Base-by-base conservation (phyloP, 2,329 filamentous ascomycete genomes). In the Trichophyton equinum region DNA sequence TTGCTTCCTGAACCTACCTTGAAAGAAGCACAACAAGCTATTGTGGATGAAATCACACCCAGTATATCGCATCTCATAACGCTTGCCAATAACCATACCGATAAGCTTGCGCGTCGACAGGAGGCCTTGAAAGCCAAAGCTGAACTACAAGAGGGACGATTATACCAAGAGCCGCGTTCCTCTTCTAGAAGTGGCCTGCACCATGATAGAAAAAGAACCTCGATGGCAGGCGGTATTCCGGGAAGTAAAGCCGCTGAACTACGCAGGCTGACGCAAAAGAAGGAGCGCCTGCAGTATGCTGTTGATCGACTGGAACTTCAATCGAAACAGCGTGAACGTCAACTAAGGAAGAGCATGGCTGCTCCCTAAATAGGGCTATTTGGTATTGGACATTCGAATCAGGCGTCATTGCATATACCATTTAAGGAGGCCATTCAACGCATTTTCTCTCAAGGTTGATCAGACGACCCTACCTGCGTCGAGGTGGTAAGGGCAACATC, bases 31-130 rank as follows among this genome's bases (percentile, higher is more conserved):
- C 91, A 96, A 74, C 81, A 88, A 66, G 86, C 89, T 3, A 83
- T 96, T 18, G 86, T 91, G 67, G 88, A 89, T 68, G 91, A 95
- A 71, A 94, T 96, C 67, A 86, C 87, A n/a, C 91, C 91, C 7
- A 91, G 90, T 72, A 88, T 95, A 65, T 79, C 85, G 33, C 82
- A 85, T 62, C 83, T 96, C 1, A 84, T 96, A 58, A 82, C 85
- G 64, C 86, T 91, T 66, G 89, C 91, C n/a, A 85, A 90, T 66
- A 85, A 86, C 64, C 87, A 95, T 69, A 82, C 95, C 44, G 89
- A 91, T 67, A 88, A 89, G 62, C 84, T 92, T 47, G 88, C 88
- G 59, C 84, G 91, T 5, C 87, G 89, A 65, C 89, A 95, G 72
- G 86, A 95, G 70, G 86, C 86, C 0, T 80, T 96, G 40, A 89